Evolutionary conservation across 192 early-diverging fungal genomes (phyloP), one percentile per base, ranked within the genome.

Genomic region (Entomortierella parvispora): DNA sequence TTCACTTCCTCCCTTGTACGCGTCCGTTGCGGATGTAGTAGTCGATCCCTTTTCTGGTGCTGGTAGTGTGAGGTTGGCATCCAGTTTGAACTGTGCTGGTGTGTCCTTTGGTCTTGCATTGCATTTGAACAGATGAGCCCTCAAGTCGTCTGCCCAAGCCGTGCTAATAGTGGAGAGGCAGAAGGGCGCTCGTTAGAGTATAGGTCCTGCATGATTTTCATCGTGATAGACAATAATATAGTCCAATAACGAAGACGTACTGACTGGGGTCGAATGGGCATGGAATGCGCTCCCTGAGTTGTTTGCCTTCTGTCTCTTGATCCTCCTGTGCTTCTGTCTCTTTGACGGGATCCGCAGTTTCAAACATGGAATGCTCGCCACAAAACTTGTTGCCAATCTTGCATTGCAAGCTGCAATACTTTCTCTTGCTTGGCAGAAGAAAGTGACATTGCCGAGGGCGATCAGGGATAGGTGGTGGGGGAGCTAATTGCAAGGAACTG

Each of bases 211-310:
- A 20, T 17, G 25, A 65, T 18, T 1, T n/a, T 17, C 17, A 23
- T 22, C 45, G 5, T 15, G 17, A 51, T 40, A 43, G 23, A 0
- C 25, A 20, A 42, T 23, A 42, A 6, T 33, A 22, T 3, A 4
- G 18, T 7, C 0, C 20, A 17, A 4, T n/a, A 17, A 69, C 47
- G 34, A 71, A 58, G 14, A 85, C 84, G 68, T 86, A 92, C 86
- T 94, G 93, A 34, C 81, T 84, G 25, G 83, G 82, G 65, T 93
- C 92, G 42, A 86, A 92, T 15, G 93, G 91, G 61, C 93, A 94
- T 15, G 89, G 91, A 14, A 94, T 83, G 22, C 93, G 85, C 31
- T 83, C 81, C 28, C 61, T 37, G 25, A 65, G 57, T 28, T 58
- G 43, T 15, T 53, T 46, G 26, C 57, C 62, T 22, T 68, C 40